Percentiles rank a stretch among this genome's conserved stretches.
phyloP scores from a whole-genome alignment of 2,329 filamentous ascomycete species.

The Aspergillus aculeatus region DNA sequence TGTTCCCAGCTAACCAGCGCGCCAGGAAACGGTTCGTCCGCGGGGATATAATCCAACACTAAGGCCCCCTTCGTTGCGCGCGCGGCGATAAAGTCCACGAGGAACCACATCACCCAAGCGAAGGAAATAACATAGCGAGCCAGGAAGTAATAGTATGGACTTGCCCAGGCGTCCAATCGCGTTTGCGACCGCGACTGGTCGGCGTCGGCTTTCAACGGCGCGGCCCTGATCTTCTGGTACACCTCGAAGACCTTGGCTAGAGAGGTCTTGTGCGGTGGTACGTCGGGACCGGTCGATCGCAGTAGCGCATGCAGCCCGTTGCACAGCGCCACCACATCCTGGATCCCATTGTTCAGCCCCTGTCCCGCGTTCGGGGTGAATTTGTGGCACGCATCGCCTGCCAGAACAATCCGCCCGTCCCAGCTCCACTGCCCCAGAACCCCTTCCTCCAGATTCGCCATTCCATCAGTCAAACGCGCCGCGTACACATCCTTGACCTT shows the following conservation, averaged over 20 bases:
- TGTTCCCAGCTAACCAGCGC: too few relatives aligned
- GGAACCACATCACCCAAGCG: too few relatives aligned
- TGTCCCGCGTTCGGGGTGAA: conserved; percentile 38
- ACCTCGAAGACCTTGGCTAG: not conserved
- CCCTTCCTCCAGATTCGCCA: conserved; percentile 41
- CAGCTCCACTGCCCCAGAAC: conserved; percentile 38
- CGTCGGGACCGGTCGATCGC: not conserved
- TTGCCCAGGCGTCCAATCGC: too few relatives aligned
- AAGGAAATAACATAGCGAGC: too few relatives aligned
- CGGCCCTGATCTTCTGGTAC: not conserved
- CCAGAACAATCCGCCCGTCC: conserved; percentile 35
- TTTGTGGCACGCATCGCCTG: conserved; percentile 42
- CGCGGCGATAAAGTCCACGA: too few relatives aligned
- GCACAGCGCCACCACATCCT: conserved; percentile 26
- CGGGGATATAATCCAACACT: too few relatives aligned
- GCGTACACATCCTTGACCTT: conserved; percentile 32
- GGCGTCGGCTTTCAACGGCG: not conserved
- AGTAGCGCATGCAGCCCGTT: conserved; percentile 13
- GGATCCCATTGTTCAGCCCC: conserved; percentile 36
- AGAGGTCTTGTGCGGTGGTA: too few relatives aligned
- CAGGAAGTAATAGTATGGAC: too few relatives aligned
- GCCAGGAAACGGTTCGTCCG: too few relatives aligned
- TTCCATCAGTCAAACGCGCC: conserved; percentile 22
- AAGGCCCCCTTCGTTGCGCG: too few relatives aligned
- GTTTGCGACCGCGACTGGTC: not conserved